Evolutionary conservation across 768 basidiomycete species (phyloP).

Genomic region (Candolleomyces efflorescens): DNA sequence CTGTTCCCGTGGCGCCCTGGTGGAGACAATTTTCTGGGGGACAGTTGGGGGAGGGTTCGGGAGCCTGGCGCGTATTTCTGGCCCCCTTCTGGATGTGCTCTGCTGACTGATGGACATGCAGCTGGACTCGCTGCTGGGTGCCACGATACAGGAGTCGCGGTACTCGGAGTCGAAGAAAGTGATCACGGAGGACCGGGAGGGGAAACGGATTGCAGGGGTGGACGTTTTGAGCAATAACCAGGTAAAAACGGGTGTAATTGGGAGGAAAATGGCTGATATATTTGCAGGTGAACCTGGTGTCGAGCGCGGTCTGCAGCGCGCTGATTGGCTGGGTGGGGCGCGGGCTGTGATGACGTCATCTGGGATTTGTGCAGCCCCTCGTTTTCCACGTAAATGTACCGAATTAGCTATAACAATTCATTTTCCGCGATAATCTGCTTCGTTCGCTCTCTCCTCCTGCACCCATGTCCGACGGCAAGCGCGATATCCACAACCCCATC

Average conservation of each 20-base stretch:
- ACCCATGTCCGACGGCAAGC: conserved; percentile 39
- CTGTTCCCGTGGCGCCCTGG: conserved; percentile 41
- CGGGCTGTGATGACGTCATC: conserved; percentile 23
- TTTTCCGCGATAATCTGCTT: conserved; percentile 10
- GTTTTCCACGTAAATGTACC: conserved; percentile 19
- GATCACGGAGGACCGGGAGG: conserved; percentile 53
- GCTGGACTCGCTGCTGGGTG: conserved; percentile 86
- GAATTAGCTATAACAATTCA: conserved; percentile 4
- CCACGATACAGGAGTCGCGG: conserved; percentile 77
- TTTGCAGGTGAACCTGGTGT: conserved; percentile 36
- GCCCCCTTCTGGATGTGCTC: not conserved
- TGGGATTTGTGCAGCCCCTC: conserved; percentile 6
- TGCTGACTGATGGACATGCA: conserved; percentile 24
- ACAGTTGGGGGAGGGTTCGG: conserved; percentile 68
- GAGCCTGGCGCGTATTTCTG: conserved; percentile 54
- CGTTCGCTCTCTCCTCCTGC: conserved; percentile 10
- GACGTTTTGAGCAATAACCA: conserved; percentile 83
- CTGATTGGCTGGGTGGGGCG: conserved; percentile 23
- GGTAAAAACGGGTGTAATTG: conserved; percentile 32
- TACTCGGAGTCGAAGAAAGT: conserved; percentile 59
- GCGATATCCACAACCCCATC: conserved; percentile 74
- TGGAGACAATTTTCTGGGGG: conserved; percentile 55
- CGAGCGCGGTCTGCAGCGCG: conserved; percentile 31
- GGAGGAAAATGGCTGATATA: not conserved
- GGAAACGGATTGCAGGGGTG: conserved; percentile 55